phyloP scores from a whole-genome alignment of 2,329 filamentous ascomycete genomes.

The Fusarium sublunatum region DNA sequence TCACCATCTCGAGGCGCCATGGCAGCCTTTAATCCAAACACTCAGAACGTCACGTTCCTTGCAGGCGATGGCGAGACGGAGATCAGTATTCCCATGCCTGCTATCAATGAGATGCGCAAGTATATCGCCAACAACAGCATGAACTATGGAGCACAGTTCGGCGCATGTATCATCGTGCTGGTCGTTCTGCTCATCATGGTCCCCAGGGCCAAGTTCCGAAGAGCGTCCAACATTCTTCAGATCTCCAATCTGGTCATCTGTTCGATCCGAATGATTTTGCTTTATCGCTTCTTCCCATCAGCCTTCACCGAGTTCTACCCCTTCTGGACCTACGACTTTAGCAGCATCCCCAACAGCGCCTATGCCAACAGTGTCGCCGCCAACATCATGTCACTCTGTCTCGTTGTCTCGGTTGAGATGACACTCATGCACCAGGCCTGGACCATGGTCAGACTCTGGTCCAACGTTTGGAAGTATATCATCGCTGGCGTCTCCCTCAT shows the following conservation, averaged over 20 bases:
- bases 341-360: slow-evolving; percentile 56
- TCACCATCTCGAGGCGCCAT: slow-evolving; percentile 27
- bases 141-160: slow-evolving; percentile 77
- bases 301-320: slow-evolving; percentile 71
- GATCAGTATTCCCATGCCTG: slow-evolving; percentile 49
- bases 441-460: slow-evolving; percentile 64
- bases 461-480: slow-evolving; percentile 48
- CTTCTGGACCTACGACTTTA: slow-evolving; percentile 66
- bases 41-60: slow-evolving; percentile 53
- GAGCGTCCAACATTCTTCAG: slow-evolving; percentile 75
- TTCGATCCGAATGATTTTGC: slow-evolving; percentile 67
- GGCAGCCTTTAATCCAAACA: slow-evolving; percentile 50
- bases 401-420: slow-evolving; percentile 58
- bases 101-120: slow-evolving; percentile 50
- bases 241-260: slow-evolving; percentile 68
- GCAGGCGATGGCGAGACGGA: slow-evolving; percentile 47
- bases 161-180: slow-evolving; percentile 73
- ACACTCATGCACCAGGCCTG: slow-evolving; percentile 65
- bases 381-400: slow-evolving; percentile 57
- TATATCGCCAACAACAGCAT: slow-evolving; percentile 58
- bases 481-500: slow-evolving; percentile 50
- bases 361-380: slow-evolving; percentile 53
- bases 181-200: slow-evolving; percentile 75
- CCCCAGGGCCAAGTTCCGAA: slow-evolving; percentile 70
- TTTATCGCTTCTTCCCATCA: slow-evolving; percentile 69